Conservation (phyloP, 805 yeast species). For the Starmerella geochares region DNA sequence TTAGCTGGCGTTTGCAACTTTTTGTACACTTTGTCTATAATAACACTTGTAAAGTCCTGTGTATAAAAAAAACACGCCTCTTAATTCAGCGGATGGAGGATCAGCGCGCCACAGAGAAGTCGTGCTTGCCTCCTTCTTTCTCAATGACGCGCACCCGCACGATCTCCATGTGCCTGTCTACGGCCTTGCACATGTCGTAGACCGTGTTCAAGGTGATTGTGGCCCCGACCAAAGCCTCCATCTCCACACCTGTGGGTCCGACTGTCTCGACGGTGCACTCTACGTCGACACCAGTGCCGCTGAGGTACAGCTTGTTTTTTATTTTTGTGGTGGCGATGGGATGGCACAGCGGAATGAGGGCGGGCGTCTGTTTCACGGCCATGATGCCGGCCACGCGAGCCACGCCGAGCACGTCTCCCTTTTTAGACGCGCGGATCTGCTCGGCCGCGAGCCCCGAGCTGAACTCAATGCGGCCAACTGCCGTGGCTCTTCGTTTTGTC, state of each 20-base stretch:
- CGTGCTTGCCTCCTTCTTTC: conserved; percentile 40
- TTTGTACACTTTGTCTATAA: too few relatives aligned
- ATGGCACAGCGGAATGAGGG: conserved; percentile 44
- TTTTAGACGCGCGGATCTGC: conserved; percentile 36
- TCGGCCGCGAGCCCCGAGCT: conserved; percentile 30
- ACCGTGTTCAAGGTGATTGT: conserved; percentile 38
- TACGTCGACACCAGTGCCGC: conserved; percentile 29
- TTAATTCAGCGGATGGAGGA: too few relatives aligned
- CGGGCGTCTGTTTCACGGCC: conserved; percentile 42
- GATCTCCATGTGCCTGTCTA: conserved; percentile 41
- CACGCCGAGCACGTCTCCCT: conserved; percentile 44
- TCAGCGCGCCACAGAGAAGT: conserved; percentile 19
- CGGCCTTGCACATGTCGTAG: conserved; percentile 53
- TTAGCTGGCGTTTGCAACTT: too few relatives aligned
- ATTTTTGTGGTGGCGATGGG: conserved; percentile 39
- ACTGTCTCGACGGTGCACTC: conserved; percentile 37
- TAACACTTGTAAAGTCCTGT: too few relatives aligned
- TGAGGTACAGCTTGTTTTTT: conserved; percentile 30
- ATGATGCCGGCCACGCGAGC: conserved; percentile 44
- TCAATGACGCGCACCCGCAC: conserved; percentile 33
- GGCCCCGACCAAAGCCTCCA: conserved; percentile 46
- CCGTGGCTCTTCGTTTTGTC: conserved; percentile 38
- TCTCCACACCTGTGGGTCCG: conserved; percentile 49
- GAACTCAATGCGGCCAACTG: conserved; percentile 38
- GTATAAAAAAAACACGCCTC: too few relatives aligned